Evolutionary conservation across 805 yeast genomes (phyloP), one percentile per base, ranked within the genome.

Genomic region (Candida odintsovae): DNA sequence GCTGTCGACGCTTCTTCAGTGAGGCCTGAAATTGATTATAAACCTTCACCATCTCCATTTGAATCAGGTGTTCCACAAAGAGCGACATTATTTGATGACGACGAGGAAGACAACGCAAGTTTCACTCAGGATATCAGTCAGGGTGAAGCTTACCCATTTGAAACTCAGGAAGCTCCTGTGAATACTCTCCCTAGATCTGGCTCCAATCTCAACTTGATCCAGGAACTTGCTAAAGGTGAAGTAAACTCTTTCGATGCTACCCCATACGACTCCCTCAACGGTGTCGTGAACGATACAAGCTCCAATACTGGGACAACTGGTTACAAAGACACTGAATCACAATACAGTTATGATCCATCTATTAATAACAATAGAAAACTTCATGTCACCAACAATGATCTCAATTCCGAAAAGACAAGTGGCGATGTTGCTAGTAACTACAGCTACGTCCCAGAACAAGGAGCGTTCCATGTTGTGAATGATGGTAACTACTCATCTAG

Each of bases 391-490:
- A 38, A 22, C 15, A 16, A n/a, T 20, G 36, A 36, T 6, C 23
- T 19, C 3, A 31, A 12, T 10, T 10, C 33, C 8, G 20, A 35
- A 13, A 15, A 7, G 20, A 9, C 21, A 16, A 20, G 13, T 7
- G 13, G 23, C 15, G 28, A 19, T 18, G 16, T 12, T 15, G 38
- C 20, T 11, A 11, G 23, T 15, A 8, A 33, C 9, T 31, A 26
- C 39, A 36, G 39, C 11, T 41, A 23, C 40, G 42, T 16, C 16
- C 22, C 37, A 2, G 40, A 36, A 13, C 38, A 44, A n/a, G 35
- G 54, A 11, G 52, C 50, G 6, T 58, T 59, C 42, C 64, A 57
- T 44, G 61, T 59, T 39, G 64, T 59, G 5, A 59, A 59, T 28
- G 59, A 58, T 53, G 64, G 58, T 3, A 47, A 58, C 22, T 58